Conservation (phyloP, 805 yeast species). For the Teunomyces stri region DNA sequence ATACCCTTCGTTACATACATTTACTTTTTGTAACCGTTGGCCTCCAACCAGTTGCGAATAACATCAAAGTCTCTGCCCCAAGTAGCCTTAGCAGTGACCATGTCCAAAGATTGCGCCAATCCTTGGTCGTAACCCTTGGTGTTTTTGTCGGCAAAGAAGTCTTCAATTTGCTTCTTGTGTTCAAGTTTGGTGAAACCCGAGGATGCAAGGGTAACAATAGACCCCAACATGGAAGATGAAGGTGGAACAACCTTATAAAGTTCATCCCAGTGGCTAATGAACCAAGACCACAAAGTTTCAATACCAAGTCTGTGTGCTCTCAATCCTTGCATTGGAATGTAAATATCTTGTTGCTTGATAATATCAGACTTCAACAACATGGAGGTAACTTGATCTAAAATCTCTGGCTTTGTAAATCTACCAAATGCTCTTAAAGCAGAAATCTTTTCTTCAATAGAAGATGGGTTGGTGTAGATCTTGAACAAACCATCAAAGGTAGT, state of each 20-base stretch:
- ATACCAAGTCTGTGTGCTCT: constrained; percentile 63
- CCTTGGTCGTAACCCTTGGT: constrained; percentile 65
- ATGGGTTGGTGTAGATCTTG: constrained; percentile 58
- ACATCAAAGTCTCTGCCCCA: constrained; percentile 59
- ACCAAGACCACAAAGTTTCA: constrained; percentile 72
- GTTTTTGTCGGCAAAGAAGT: constrained; percentile 51
- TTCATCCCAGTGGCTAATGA: constrained; percentile 68
- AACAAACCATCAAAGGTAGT: constrained; percentile 62
- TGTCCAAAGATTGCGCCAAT: constrained; percentile 64
- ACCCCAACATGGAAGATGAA: constrained; percentile 73
- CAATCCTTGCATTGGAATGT: constrained; percentile 75
- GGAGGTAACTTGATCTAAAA: constrained; percentile 55
- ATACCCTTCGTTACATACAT: constrained; percentile 1
- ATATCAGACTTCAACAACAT: constrained; percentile 55
- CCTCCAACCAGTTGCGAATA: constrained; percentile 49
- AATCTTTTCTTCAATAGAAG: constrained; percentile 62
- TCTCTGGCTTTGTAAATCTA: constrained; percentile 49
- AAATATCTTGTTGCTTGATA: constrained; percentile 67
- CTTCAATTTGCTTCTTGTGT: constrained; percentile 49
- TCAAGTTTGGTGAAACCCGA: constrained; percentile 58
- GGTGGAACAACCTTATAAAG: constrained; percentile 72
- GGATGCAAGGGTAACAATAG: constrained; percentile 63
- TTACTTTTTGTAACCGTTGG: constrained; percentile 26
- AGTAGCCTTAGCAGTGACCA: constrained; percentile 50
- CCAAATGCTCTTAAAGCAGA: constrained; percentile 73